Percentiles rank a stretch among this genome's conserved stretches.
Evolutionary conservation across 2,329 filamentous ascomycete genomes (phyloP).

Genomic region (Penicillium olsonii): DNA sequence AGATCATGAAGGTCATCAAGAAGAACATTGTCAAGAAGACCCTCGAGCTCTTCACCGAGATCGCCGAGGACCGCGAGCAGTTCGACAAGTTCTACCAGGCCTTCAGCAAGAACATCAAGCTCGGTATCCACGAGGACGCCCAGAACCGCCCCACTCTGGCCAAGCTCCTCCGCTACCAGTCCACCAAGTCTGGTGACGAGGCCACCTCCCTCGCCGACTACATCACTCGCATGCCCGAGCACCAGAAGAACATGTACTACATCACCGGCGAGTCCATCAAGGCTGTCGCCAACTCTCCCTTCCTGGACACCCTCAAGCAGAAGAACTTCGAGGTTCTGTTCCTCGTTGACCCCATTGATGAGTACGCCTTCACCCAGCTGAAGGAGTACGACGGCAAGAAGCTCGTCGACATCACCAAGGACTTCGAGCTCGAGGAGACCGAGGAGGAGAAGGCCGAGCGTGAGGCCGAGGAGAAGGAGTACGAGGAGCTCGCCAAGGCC

Average conservation of each 20-base stretch:
- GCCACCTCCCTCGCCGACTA: conserved; percentile 94
- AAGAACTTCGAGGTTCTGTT: conserved; percentile 99
- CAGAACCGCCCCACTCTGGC: conserved; percentile 92
- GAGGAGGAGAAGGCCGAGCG: conserved; percentile 98
- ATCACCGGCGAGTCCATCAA: conserved; percentile 99
- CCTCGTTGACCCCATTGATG: conserved; percentile 98
- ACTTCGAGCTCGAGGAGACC: conserved; percentile 99
- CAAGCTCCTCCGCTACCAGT: conserved; percentile 98
- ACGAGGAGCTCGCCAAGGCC: conserved; percentile 87
- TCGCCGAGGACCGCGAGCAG: conserved; percentile 98
- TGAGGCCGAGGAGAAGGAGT: conserved; percentile 98
- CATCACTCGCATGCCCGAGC: conserved; percentile 98
- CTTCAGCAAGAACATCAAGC: conserved; percentile 99
- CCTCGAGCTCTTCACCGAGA: conserved; percentile 98
- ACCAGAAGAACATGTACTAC: conserved; percentile 99
- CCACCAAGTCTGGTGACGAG: conserved; percentile 98
- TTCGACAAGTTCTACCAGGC: conserved; percentile 99
- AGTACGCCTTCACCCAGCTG: conserved; percentile 99
- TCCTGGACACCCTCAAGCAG: conserved; percentile 97
- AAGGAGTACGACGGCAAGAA: conserved; percentile 99
- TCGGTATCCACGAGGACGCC: conserved; percentile 98
- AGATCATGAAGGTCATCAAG: conserved; percentile 99
- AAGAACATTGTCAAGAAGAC: conserved; percentile 99
- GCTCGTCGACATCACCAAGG: conserved; percentile 99
- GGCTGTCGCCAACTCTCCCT: conserved; percentile 96